Percentiles rank a stretch among this genome's conserved stretches.
Conservation (phyloP, 176 grass and related monocot species). For the Rhipidocladum racemiflorum region DNA sequence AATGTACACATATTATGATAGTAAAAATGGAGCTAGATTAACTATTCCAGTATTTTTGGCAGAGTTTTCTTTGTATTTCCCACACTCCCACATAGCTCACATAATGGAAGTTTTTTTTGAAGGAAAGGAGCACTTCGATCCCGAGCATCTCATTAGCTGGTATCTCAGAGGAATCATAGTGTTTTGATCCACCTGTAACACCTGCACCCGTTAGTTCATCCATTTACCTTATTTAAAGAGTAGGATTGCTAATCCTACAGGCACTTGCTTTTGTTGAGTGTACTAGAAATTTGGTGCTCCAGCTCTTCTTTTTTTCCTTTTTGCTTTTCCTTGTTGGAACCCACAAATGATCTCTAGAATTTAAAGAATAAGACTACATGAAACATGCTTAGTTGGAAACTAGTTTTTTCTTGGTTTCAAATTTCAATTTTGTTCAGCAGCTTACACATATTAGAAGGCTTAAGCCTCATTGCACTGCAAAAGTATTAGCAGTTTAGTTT, state of each 20-base stretch:
- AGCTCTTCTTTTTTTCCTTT: not conserved
- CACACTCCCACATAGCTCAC: not conserved
- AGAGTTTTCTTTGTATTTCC: not conserved
- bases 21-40: not conserved
- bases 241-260: not conserved
- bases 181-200: constrained; percentile 3
- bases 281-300: constrained; percentile 4
- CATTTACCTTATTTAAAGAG: not conserved
- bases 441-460: not conserved
- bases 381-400: too few relatives aligned
- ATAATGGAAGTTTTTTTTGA: constrained; percentile 5
- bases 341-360: constrained; percentile 17
- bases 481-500: not conserved
- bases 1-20: not conserved
- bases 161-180: not conserved
- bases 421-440: not conserved
- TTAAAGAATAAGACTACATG: constrained; percentile 1
- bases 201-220: not conserved
- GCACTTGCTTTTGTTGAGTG: constrained; percentile 5
- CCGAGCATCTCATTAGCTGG: constrained; percentile 11
- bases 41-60: not conserved
- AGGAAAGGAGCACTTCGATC: constrained; percentile 29
- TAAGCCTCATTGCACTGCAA: not conserved
- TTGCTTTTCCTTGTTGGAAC: not conserved
- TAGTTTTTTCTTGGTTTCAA: not conserved